Evolutionary conservation across 106 monocot species (phyloP), one percentile per base, ranked within the genome.

Genomic region (Acanthochlamys bracteata): DNA sequence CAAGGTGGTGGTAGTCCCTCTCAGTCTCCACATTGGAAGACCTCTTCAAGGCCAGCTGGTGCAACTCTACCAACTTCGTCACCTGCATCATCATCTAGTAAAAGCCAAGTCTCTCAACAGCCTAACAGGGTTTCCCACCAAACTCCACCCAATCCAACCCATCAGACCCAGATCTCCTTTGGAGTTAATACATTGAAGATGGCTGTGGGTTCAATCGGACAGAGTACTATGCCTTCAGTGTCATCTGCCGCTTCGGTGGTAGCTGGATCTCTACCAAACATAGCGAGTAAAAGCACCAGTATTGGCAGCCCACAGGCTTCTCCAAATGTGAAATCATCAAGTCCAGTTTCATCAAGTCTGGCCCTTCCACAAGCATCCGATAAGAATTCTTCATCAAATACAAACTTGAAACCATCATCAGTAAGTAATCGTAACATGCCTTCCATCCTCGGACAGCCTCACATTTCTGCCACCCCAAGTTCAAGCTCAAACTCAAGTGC

Each of bases 131-230:
- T 10, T 19, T 33, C 58, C 1, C 79, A 66, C 51, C 71, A 70
- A 49, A 9, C 45, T 55, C 49, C 64, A 11, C 21, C 71, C 0
- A 23, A 60, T 24, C 56, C 24, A 17, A 27, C 19, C 23, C 79
- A 76, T 47, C 92, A 85, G 66, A 68, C 82, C 7, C 93, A 93
- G 73, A 93, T 89, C 24, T 93, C 92, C 4, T 93, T 93, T 40
- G 82, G 84, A 0, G 63, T 67, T 9, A 79, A 57, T 54, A 33
- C 70, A 0, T 60, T 70, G 17, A 80, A 70, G 17, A 57, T 64
- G 20, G 63, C 67, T 11, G 42, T 20, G 10, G 21, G 20, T 23
- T 65, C 45, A 4, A 55, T n/a, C 10, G 80, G 76, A 8, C 63
- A 43, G 7, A 53, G 53, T 11, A 59, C 57, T 39, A 61, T 59